Evolutionary conservation across 148 eudicot genomes (phyloP).

Genomic region (Mesembryanthemum crystallinum): DNA sequence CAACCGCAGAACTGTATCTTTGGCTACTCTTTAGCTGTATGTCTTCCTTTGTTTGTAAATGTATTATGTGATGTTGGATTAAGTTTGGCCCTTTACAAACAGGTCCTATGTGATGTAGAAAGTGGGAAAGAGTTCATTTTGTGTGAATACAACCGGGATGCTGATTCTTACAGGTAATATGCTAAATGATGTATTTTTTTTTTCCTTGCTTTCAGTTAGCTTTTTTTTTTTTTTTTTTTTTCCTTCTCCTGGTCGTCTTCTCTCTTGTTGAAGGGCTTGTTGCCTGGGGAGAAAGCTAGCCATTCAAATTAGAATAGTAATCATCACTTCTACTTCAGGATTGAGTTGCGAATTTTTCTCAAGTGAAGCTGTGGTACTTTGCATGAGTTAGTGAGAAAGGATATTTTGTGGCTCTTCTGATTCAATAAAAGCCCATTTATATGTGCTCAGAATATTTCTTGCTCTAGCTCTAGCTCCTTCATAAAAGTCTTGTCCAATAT

Average conservation of each 20-base stretch:
- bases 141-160: slow-evolving; percentile 96
- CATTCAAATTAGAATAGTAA: background rate
- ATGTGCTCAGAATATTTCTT: background rate
- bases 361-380: background rate
- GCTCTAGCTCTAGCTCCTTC: too few relatives aligned
- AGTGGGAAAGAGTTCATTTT: slow-evolving; percentile 83
- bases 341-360: background rate
- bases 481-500: background rate
- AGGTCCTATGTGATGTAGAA: slow-evolving; percentile 75
- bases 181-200: background rate
- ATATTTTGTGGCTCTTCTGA: background rate
- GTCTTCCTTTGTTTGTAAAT: background rate
- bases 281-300: background rate
- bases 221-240: background rate
- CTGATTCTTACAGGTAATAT: slow-evolving; percentile 86
- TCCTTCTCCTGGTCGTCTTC: too few relatives aligned
- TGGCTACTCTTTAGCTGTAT: background rate
- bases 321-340: background rate
- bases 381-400: too few relatives aligned
- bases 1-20: background rate
- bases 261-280: background rate
- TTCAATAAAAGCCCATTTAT: background rate
- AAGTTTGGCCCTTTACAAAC: slow-evolving; percentile 25
- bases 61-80: background rate
- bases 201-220: background rate